Conservation (phyloP, 495 filamentous ascomycete species). For the Amphirosellinia nigrospora region DNA sequence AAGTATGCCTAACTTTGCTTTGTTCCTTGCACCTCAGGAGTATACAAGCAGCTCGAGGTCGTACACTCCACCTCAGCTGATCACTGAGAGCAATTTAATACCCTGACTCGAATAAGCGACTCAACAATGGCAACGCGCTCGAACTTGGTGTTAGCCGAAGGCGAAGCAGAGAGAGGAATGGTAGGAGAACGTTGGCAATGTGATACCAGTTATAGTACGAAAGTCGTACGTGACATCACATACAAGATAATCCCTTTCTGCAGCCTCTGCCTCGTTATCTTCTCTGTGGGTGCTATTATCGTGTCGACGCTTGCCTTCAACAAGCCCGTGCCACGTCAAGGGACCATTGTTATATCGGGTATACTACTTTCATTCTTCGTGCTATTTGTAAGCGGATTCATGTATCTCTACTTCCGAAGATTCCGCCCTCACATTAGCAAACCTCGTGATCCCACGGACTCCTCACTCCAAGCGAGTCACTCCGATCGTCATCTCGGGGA, state of each 20-base stretch:
- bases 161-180: constrained; percentile 29
- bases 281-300: constrained; percentile 32
- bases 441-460: background rate
- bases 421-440: background rate
- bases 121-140: constrained; percentile 31
- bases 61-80: background rate
- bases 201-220: constrained; percentile 12
- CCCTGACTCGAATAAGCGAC: background rate
- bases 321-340: constrained; percentile 30
- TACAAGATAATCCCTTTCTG: constrained; percentile 32
- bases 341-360: constrained; percentile 28
- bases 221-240: constrained; percentile 32
- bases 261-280: constrained; percentile 24
- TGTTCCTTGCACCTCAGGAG: constrained; percentile 25
- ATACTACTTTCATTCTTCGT: constrained; percentile 27
- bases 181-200: background rate
- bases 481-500: constrained; percentile 12
- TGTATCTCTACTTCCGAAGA: constrained; percentile 6
- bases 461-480: constrained; percentile 4
- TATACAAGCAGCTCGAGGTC: constrained; percentile 17
- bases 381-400: constrained; percentile 28
- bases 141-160: constrained; percentile 6
- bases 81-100: background rate
- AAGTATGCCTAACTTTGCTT: constrained; percentile 13
- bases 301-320: constrained; percentile 21